Percentiles rank a stretch among this genome's conserved stretches.
Conservation (phyloP, 169 alveolate genomes). For the Cryptosporidium xiaoi region DNA sequence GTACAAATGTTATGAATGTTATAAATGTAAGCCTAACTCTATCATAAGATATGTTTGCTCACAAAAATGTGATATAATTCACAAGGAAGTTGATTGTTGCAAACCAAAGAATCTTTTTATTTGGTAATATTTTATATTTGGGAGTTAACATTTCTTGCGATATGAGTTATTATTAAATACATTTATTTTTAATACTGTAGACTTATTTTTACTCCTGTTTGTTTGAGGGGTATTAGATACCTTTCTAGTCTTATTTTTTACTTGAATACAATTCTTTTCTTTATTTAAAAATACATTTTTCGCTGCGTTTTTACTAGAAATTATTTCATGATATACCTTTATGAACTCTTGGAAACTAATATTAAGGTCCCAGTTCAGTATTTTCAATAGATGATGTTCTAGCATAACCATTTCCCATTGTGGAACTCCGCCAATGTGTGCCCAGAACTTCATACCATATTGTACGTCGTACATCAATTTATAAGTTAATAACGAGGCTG, state of each 20-base stretch:
- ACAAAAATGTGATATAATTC: constrained; percentile 39
- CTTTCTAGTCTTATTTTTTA: no score
- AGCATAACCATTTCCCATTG: constrained; percentile 72
- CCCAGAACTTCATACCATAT: constrained; percentile 70
- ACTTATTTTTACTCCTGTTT: neutral
- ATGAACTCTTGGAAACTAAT: constrained; percentile 44
- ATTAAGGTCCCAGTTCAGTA: constrained; percentile 50
- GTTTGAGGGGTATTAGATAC: no score
- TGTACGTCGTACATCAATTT: constrained; percentile 70
- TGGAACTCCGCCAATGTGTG: constrained; percentile 74
- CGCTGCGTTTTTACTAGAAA: constrained; percentile 1
- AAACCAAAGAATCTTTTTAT: constrained; percentile 63
- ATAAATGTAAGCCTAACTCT: constrained; percentile 48
- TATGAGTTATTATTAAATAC: constrained; percentile 40
- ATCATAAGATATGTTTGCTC: constrained; percentile 72
- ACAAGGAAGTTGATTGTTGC: constrained; percentile 66
- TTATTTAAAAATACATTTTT: neutral
- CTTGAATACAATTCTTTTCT: no score
- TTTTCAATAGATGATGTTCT: constrained; percentile 45
- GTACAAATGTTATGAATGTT: constrained; percentile 65
- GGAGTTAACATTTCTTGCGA: constrained; percentile 61
- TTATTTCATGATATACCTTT: constrained; percentile 16
- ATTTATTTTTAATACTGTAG: constrained; percentile 37
- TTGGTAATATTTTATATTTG: neutral
- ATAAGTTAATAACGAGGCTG: constrained; percentile 51